Evolutionary conservation across 768 basidiomycete species (phyloP).

Genomic region (Ramaria sp.): DNA sequence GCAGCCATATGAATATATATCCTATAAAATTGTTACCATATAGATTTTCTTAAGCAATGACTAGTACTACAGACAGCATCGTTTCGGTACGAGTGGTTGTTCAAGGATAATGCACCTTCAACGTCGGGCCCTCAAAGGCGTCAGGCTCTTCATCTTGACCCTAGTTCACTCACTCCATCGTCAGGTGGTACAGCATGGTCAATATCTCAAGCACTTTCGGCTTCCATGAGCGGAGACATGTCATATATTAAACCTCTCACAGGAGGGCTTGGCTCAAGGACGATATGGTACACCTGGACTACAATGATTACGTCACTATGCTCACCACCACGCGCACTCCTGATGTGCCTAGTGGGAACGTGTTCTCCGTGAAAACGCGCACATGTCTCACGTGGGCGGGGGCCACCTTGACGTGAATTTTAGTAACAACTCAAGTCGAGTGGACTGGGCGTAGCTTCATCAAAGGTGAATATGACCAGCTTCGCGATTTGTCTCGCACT

Average conservation of each 20-base stretch:
- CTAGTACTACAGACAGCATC: no score
- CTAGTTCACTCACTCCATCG: no score
- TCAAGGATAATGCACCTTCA: no score
- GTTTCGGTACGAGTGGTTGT: no score
- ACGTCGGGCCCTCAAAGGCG: no score
- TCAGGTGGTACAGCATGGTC: no score
- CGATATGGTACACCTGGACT: conserved; percentile 69
- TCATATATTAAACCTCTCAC: conserved; percentile 93
- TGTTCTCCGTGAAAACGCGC: conserved; percentile 87
- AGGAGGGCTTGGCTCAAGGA: conserved; percentile 84
- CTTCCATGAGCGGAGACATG: no score
- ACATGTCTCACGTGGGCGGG: conserved; percentile 96
- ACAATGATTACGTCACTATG: conserved; percentile 72
- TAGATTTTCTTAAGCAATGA: no score
- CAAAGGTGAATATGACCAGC: conserved; percentile 46
- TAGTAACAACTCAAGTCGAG: conserved; percentile 87
- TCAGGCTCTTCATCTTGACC: no score
- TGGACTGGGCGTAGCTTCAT: conserved; percentile 98
- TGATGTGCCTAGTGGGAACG: conserved; percentile 89
- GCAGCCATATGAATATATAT: no score
- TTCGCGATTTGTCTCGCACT: not conserved
- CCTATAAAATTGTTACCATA: no score
- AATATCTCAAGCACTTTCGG: no score
- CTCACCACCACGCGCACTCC: conserved; percentile 88
- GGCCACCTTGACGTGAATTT: conserved; percentile 57